Base-by-base conservation (phyloP, 371 early-diverging fungal species). In the Mucor circinelloides region DNA sequence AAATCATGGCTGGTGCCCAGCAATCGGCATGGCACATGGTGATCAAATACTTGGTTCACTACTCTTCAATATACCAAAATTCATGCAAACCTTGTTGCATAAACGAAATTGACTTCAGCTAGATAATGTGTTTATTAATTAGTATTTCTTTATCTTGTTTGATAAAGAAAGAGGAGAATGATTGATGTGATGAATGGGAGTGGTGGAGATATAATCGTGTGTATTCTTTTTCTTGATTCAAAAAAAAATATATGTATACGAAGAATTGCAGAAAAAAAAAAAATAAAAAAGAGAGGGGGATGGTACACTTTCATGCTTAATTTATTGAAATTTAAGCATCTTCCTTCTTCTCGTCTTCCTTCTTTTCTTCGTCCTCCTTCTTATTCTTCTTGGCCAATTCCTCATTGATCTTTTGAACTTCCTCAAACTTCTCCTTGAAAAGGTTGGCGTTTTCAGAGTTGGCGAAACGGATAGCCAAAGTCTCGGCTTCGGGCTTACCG, bases 391-490 rank as follows among this genome's bases (percentile, higher is more conserved):
- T 72, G 52, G 34, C 55, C 44, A 75, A 62, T 17, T 63, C 70
- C 38, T 66, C 67, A 48, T 83, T 83, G 19, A 66, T 64, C 74
- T 77, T 78, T 63, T 79, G 78, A 21, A 72, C 79, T 67, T 81
- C 71, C 56, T 81, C 82, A 60, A 84, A 84, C 72, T 84, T 72
- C 5, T 79, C 80, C 78, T 84, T 84, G 79, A 84, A 84, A n/a
- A 76, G 63, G 56, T 80, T 77, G 63, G 84, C 82, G 38, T 84
- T 96, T 55, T 98, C 98, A 59, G 94, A 78, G 87, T 95, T 97
- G 73, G 93, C 97, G 69, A 99, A 96, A 69, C 99, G 94, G 67
- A 97, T 96, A 61, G 99, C 99, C 67, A 99, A 85, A 25, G 94
- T 85, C 79, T 98, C 95, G 54, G 90, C 85, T 55, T 87, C 85